Percentiles rank a stretch among this genome's conserved stretches.
Conservation (phyloP, 2,329 filamentous ascomycete genomes). For the Aspergillus unguis region DNA sequence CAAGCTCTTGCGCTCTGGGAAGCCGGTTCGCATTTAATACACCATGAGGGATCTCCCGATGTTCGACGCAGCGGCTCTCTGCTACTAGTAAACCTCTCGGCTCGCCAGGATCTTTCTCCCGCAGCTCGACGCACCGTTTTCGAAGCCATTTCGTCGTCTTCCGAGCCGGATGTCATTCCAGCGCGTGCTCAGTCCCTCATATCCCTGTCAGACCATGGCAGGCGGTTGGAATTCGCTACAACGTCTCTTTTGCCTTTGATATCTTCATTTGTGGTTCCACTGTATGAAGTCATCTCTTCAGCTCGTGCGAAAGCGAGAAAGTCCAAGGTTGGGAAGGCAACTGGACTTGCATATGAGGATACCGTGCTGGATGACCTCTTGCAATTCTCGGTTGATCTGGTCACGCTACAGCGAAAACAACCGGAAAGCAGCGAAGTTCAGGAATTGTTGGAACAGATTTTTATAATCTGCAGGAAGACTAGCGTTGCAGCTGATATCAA, state of each 20-base stretch:
- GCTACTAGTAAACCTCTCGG: conserved; percentile 36
- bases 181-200: conserved; percentile 39
- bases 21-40: conserved; percentile 37
- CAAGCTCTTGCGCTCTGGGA: conserved; percentile 42
- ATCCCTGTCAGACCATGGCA: conserved; percentile 42
- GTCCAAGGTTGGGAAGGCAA: conserved; percentile 31
- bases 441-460: conserved; percentile 35
- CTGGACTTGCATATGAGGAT: conserved; percentile 33
- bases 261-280: conserved; percentile 37
- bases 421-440: conserved; percentile 36
- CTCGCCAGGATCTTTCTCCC: conserved; percentile 39
- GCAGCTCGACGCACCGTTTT: conserved; percentile 34
- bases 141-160: conserved; percentile 33
- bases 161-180: conserved; percentile 37
- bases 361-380: conserved; percentile 38
- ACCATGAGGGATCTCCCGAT: conserved; percentile 33
- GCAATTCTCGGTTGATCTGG: conserved; percentile 42
- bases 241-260: conserved; percentile 40
- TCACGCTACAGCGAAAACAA: conserved; percentile 41
- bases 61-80: conserved; percentile 35
- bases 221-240: conserved; percentile 41
- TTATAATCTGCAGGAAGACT: conserved; percentile 41
- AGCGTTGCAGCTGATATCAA: conserved; percentile 43
- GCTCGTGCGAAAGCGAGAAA: conserved; percentile 39
- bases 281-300: conserved; percentile 37